Base-by-base conservation (phyloP, 495 filamentous ascomycete genomes). In the Trichoderma asperelloides region DNA sequence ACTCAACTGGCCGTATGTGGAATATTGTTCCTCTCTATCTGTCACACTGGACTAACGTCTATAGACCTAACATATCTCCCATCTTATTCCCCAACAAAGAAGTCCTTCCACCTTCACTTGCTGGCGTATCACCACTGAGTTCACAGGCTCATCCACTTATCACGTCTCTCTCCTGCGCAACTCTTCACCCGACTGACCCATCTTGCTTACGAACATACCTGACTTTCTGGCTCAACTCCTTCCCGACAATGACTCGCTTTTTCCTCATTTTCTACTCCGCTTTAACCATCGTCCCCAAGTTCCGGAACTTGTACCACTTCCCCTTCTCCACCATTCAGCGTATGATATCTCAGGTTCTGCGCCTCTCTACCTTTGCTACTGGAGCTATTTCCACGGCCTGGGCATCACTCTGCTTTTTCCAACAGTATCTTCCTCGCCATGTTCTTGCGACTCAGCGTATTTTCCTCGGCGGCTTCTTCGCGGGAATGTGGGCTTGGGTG, bases 331-430 rank as follows among this genome's bases (percentile, higher is more conserved):
- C 88, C 5, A 73, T 91, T n/a, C 88, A 87, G 72, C 73, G 72
- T 5, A 80, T 96, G 11, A 81, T 87, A 0, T 78, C 80, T 9
- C 74, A 74, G 63, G 87, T 91, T 21, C 84, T 96, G 63, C 85
- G 86, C 27, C 85, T 90, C 69, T 85, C 87, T 0, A 79, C 88
- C 4, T 92, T 95, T 68, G 78, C 93, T 13, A 92, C 93, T 2
- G 88, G 89, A 16, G 82, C 89, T 23, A 83, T 95, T 45, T 89
- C 90, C 30, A 92, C 92, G 0, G 82, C 86, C 43, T 98, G 95
- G 95, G 92, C 84, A 18, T 87, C 86, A 68, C 86, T 96, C 69
- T 98, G 95, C 78, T 83, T 96, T 72, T 89, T 96, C 78, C 89
- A 94, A 74, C 78, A 84, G 37, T 81, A 88, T 68, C 80, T 98